These are phyloP conservation scores for Solanum pennellii DNA, from an alignment of 257 asterid species.

Conservation along the genomic window DNA sequence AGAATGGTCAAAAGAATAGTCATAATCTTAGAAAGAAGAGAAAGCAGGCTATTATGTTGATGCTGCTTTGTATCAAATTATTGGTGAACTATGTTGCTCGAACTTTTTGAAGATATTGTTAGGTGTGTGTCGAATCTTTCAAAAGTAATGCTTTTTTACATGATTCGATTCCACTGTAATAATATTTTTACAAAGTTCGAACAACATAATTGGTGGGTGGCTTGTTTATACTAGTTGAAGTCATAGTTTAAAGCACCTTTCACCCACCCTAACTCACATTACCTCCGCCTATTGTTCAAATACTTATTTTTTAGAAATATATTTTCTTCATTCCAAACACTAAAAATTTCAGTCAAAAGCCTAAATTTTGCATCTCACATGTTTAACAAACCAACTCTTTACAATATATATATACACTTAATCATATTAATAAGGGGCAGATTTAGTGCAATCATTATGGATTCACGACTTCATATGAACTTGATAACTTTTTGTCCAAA, in stretches of 20 bases:
- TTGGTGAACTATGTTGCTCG: neutral
- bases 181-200: neutral
- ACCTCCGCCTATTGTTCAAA: neutral
- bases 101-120: neutral
- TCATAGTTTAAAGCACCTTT: neutral
- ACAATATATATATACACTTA: neutral
- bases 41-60: neutral
- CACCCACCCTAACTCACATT: neutral
- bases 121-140: neutral
- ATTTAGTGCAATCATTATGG: neutral
- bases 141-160: neutral
- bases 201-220: neutral
- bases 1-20: neutral
- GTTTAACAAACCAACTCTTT: neutral
- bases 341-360: neutral
- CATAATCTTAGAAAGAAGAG: slow-evolving; percentile 5
- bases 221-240: neutral
- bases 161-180: neutral
- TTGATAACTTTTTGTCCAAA: neutral
- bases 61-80: neutral
- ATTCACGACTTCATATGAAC: neutral
- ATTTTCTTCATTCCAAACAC: neutral
- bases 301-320: neutral
- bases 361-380: neutral
- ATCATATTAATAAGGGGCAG: neutral